Evolutionary conservation across 2,329 filamentous ascomycete genomes (phyloP).

Genomic region (Aspergillus latus): DNA sequence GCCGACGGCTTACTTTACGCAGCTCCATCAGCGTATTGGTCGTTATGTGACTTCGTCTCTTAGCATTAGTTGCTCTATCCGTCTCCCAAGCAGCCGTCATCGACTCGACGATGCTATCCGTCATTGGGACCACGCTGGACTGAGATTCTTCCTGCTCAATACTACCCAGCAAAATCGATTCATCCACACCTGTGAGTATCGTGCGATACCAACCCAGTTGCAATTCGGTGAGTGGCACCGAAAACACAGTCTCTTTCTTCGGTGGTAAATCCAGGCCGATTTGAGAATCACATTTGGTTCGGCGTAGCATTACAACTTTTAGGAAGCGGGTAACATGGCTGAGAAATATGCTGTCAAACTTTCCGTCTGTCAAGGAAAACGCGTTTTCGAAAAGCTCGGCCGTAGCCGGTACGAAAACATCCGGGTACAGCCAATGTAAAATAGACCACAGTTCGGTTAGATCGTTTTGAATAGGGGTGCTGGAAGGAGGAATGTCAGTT

Average conservation of each 20-base stretch:
- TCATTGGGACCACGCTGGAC: neutral
- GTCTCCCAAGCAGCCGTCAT: neutral
- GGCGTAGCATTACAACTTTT: conserved; percentile 59
- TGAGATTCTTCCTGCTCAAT: neutral
- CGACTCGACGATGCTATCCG: neutral
- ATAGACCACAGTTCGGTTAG: conserved; percentile 59
- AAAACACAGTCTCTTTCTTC: conserved; percentile 59
- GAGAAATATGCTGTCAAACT: conserved; percentile 54
- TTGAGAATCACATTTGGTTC: conserved; percentile 57
- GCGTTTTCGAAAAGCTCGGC: conserved; percentile 54
- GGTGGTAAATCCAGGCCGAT: conserved; percentile 56
- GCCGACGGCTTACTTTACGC: conserved; percentile 40
- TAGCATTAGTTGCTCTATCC: neutral
- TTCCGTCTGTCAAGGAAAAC: conserved; percentile 57
- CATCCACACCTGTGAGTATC: conserved; percentile 55
- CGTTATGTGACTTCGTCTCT: conserved; percentile 32
- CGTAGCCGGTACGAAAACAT: conserved; percentile 57
- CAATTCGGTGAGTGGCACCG: conserved; percentile 58
- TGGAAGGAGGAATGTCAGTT: conserved; percentile 3
- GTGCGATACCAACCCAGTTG: conserved; percentile 60
- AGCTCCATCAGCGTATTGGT: conserved; percentile 57
- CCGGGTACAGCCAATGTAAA: conserved; percentile 58
- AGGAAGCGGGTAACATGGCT: conserved; percentile 54
- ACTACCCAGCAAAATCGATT: neutral
- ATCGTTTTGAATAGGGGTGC: conserved; percentile 60